These are phyloP conservation scores for Vigna angularis DNA, from an alignment of 306 rosid genomes.

Conservation along the genomic window DNA sequence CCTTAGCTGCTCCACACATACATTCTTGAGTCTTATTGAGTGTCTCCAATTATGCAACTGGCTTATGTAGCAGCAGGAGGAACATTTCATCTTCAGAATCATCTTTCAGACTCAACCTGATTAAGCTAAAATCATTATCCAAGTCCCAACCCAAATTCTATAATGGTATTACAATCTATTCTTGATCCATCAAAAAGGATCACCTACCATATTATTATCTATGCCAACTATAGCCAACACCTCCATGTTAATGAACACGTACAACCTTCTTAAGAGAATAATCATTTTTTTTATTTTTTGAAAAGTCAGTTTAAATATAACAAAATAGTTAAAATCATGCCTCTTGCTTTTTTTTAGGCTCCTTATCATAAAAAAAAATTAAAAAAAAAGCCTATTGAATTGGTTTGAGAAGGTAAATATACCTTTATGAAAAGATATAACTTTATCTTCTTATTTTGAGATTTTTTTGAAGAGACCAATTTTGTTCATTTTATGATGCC, in stretches of 20 bases:
- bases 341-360: background rate
- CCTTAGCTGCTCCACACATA: background rate
- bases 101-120: too few relatives aligned
- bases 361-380: background rate
- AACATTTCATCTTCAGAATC: too few relatives aligned
- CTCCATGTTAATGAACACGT: background rate
- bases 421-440: too few relatives aligned
- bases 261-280: background rate
- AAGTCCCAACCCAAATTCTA: background rate
- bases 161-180: background rate
- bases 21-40: too few relatives aligned
- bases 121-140: background rate
- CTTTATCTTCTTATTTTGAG: too few relatives aligned
- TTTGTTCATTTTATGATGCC: too few relatives aligned
- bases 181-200: too few relatives aligned
- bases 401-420: background rate
- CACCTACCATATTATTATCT: too few relatives aligned
- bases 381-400: too few relatives aligned
- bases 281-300: background rate
- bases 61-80: too few relatives aligned
- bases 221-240: background rate
- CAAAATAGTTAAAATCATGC: background rate
- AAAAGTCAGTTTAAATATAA: background rate
- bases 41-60: too few relatives aligned
- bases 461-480: too few relatives aligned